phyloP scores from a whole-genome alignment of 192 early-diverging fungal species.

The Entomortierella parvispora region DNA sequence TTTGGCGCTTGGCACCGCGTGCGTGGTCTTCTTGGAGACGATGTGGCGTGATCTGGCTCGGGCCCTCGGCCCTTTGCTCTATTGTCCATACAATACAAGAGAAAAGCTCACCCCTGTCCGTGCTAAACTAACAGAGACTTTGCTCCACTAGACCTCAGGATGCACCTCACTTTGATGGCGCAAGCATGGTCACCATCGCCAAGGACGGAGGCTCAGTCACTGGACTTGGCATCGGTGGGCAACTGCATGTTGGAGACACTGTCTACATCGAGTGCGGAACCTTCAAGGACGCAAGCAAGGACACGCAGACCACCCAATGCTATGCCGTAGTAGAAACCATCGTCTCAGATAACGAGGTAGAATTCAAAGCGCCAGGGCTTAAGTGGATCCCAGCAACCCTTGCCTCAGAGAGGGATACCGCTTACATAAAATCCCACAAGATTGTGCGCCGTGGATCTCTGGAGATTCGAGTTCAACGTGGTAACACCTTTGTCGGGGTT shows the following conservation, averaged over 20 bases:
- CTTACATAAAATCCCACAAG: conserved; percentile 49
- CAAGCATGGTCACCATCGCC: conserved; percentile 40
- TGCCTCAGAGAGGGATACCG: conserved; percentile 40
- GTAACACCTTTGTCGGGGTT: conserved; percentile 50
- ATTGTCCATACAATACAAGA: no score
- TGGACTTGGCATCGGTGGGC: conserved; percentile 40
- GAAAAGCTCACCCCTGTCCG: not conserved
- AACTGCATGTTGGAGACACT: conserved; percentile 42
- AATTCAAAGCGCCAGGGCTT: conserved; percentile 51
- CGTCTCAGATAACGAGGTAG: conserved; percentile 29
- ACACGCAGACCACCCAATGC: conserved; percentile 43
- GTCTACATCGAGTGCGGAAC: conserved; percentile 55
- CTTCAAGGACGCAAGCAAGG: conserved; percentile 29
- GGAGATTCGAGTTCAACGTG: conserved; percentile 53
- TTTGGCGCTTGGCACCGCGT: no score
- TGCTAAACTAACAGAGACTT: not conserved
- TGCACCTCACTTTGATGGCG: conserved; percentile 32
- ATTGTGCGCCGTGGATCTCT: conserved; percentile 50
- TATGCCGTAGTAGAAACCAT: conserved; percentile 43
- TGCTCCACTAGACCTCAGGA: conserved; percentile 46
- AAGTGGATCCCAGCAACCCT: conserved; percentile 49
- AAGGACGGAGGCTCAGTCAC: conserved; percentile 38
- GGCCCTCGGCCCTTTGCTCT: no score
- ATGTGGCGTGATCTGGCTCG: no score
- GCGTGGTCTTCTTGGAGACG: no score